Percentiles rank a stretch among this genome's conserved stretches.
These are phyloP conservation scores for Rutstroemia sp. DNA, from an alignment of 2,329 filamentous ascomycete species.

Conservation along the genomic window DNA sequence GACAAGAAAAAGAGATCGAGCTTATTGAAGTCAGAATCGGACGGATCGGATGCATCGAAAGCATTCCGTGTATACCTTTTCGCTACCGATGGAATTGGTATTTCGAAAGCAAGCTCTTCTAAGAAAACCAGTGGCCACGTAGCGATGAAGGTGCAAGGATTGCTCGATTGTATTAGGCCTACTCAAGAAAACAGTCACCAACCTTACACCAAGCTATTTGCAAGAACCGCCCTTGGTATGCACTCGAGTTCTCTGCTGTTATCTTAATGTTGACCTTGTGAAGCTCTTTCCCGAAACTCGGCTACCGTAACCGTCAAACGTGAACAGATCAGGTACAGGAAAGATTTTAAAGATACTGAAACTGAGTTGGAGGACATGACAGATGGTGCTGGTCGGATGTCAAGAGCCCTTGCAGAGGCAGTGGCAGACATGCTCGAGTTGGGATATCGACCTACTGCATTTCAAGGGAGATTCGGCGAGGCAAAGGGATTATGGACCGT, in stretches of 20 bases:
- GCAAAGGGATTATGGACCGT: constrained; percentile 72
- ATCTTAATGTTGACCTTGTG: constrained; percentile 1
- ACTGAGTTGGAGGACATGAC: constrained; percentile 46
- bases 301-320: constrained; percentile 36
- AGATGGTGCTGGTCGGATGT: constrained; percentile 61
- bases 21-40: constrained; percentile 32
- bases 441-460: constrained; percentile 49
- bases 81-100: constrained; percentile 38
- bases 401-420: constrained; percentile 46
- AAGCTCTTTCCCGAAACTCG: constrained; percentile 39
- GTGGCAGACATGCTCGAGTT: constrained; percentile 46
- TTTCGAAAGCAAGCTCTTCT: background rate
- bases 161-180: constrained; percentile 48
- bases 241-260: background rate
- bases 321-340: constrained; percentile 37
- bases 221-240: constrained; percentile 47
- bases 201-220: constrained; percentile 49
- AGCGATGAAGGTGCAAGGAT: constrained; percentile 31
- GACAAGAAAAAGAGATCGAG: constrained; percentile 31
- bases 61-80: constrained; percentile 46
- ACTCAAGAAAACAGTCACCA: constrained; percentile 38
- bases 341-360: constrained; percentile 19
- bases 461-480: constrained; percentile 64
- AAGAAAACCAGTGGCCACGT: background rate
- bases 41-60: constrained; percentile 28